phyloP scores from a whole-genome alignment of 176 grass and related monocot species.

The Saccharum officinarum region DNA sequence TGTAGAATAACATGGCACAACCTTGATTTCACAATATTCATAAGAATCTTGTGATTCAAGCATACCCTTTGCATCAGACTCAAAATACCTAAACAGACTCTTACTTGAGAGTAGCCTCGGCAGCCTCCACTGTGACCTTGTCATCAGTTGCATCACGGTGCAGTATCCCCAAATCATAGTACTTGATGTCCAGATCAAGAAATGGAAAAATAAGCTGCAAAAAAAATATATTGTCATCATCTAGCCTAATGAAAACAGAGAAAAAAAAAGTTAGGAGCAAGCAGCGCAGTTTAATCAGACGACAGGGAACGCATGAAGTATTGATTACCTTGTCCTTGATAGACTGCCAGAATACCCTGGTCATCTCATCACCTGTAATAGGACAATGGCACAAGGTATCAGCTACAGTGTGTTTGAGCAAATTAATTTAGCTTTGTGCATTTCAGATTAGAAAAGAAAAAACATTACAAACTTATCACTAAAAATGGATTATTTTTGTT shows the following conservation, averaged over 20 bases:
- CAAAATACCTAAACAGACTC: conserved; percentile 17
- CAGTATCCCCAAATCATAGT: conserved; percentile 85
- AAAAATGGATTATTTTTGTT: neutral
- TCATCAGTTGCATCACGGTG: conserved; percentile 93
- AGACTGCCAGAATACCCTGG: conserved; percentile 89
- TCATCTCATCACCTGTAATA: conserved; percentile 92
- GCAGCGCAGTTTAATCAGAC: neutral
- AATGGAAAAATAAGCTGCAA: conserved; percentile 94
- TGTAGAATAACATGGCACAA: neutral
- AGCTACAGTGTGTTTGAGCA: neutral
- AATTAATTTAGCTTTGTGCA: neutral
- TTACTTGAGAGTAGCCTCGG: conserved; percentile 96
- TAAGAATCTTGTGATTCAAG: conserved; percentile 1
- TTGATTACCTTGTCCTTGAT: conserved; percentile 91
- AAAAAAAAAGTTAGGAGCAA: neutral
- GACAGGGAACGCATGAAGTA: neutral
- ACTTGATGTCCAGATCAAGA: conserved; percentile 94
- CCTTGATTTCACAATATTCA: neutral
- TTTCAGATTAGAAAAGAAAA: neutral
- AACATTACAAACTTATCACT: neutral
- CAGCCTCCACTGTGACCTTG: conserved; percentile 94
- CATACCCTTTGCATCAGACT: neutral
- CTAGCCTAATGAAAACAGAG: neutral
- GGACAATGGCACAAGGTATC: conserved; percentile 21
- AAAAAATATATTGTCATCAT: neutral